These are phyloP conservation scores for Cutaneotrichosporon mucoides DNA, from an alignment of 1,284 basidiomycete genomes.

Conservation along the genomic window DNA sequence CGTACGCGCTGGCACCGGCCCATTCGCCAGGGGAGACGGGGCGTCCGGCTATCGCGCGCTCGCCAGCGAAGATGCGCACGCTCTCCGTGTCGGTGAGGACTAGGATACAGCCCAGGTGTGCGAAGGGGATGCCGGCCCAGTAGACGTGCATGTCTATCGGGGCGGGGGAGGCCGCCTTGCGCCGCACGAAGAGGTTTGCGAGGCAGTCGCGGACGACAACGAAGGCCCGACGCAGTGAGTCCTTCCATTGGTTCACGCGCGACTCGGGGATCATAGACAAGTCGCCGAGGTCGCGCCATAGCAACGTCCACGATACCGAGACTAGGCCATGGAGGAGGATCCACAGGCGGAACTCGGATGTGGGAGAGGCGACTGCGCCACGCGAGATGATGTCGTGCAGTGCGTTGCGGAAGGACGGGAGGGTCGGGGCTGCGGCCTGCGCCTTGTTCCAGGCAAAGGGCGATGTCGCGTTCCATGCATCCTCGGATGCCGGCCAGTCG, in stretches of 20 bases:
- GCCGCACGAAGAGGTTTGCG: not conserved
- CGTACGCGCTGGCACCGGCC: conserved; percentile 22
- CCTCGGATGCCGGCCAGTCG: conserved; percentile 5
- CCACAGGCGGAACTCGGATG: conserved; percentile 16
- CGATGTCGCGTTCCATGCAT: conserved; percentile 17
- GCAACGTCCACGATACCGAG: conserved; percentile 24
- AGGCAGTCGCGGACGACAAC: conserved; percentile 9
- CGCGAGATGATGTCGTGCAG: conserved; percentile 24
- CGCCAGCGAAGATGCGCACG: conserved; percentile 29
- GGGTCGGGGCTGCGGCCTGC: not conserved
- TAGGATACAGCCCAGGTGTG: conserved; percentile 23
- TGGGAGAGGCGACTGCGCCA: conserved; percentile 9
- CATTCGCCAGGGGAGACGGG: conserved; percentile 23
- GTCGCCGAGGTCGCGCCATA: conserved; percentile 30
- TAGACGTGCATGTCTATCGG: conserved; percentile 13
- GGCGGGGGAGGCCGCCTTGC: not conserved
- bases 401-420: conserved; percentile 11
- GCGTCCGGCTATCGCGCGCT: conserved; percentile 18
- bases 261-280: conserved; percentile 26
- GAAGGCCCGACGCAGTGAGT: conserved; percentile 21
- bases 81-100: conserved; percentile 8
- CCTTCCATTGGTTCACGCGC: conserved; percentile 16
- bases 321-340: conserved; percentile 27
- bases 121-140: conserved; percentile 23
- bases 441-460: conserved; percentile 3